Evolutionary conservation across 306 rosid species (phyloP).

Genomic region (Lathyrus sativus): DNA sequence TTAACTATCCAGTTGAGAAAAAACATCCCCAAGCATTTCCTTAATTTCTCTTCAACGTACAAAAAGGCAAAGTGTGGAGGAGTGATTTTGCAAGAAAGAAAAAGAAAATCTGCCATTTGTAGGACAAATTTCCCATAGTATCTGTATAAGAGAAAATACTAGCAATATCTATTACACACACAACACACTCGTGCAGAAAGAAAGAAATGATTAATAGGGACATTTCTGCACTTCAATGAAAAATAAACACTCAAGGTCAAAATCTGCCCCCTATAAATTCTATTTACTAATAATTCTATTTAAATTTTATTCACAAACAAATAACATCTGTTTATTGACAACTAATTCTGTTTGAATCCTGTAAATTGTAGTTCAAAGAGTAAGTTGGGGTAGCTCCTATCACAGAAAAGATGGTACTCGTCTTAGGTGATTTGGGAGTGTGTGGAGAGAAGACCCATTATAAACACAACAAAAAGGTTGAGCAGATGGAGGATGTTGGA

Average conservation of each 20-base stretch:
- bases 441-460: constrained; percentile 4
- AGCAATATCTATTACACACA: not conserved
- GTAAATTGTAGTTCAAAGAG: not conserved
- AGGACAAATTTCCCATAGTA: not conserved
- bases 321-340: not conserved
- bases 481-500: not conserved
- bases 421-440: not conserved
- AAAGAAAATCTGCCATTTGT: not conserved
- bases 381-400: constrained; percentile 2
- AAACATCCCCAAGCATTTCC: not conserved
- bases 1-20: constrained; percentile 3
- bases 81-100: not conserved
- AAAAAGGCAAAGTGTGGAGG: not conserved
- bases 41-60: not conserved
- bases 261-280: not conserved
- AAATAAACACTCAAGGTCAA: not conserved
- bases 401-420: not conserved
- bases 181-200: no score
- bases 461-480: not conserved
- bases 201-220: not conserved
- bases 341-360: not conserved
- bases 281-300: not conserved
- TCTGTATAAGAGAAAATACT: not conserved
- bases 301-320: not conserved
- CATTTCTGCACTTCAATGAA: not conserved